phyloP scores from a whole-genome alignment of 352 stramenopile genomes.

The Phytophthora sansomeana region DNA sequence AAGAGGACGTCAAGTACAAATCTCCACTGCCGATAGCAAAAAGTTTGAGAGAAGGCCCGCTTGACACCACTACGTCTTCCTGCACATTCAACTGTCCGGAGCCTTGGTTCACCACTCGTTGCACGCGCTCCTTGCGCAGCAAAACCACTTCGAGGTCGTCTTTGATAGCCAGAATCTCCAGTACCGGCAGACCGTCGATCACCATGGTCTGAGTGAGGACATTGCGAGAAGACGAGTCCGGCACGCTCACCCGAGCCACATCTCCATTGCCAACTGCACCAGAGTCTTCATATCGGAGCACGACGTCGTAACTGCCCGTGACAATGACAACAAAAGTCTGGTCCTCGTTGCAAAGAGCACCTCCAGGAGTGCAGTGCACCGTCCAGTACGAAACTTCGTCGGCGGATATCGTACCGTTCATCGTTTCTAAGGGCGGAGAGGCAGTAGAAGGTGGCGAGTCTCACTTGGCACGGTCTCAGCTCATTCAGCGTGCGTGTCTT shows the following conservation, averaged over 20 bases:
- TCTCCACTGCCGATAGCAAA: constrained; percentile 19
- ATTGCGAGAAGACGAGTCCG: background rate
- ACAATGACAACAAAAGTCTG: constrained; percentile 28
- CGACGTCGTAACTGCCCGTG: constrained; percentile 32
- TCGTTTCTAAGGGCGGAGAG: background rate
- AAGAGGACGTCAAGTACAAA: constrained; percentile 9
- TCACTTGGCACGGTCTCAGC: background rate
- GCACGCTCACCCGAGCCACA: constrained; percentile 25
- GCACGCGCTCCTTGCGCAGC: constrained; percentile 19
- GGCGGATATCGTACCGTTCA: constrained; percentile 8
- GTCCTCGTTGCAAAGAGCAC: constrained; percentile 15
- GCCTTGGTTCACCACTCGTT: constrained; percentile 25
- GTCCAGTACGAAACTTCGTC: constrained; percentile 25
- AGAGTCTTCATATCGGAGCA: constrained; percentile 21
- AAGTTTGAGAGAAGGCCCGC: constrained; percentile 16
- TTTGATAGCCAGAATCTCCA: constrained; percentile 19
- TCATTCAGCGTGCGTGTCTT: too few relatives aligned
- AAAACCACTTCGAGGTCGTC: constrained; percentile 27
- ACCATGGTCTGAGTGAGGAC: constrained; percentile 11
- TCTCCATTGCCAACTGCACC: background rate
- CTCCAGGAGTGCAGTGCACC: constrained; percentile 14
- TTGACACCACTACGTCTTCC: constrained; percentile 20
- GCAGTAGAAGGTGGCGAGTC: background rate
- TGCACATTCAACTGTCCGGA: constrained; percentile 25
- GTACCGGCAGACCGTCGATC: constrained; percentile 23